Evolutionary conservation across 1,284 basidiomycete genomes (phyloP).

Genomic region (Blastosporella zonata): DNA sequence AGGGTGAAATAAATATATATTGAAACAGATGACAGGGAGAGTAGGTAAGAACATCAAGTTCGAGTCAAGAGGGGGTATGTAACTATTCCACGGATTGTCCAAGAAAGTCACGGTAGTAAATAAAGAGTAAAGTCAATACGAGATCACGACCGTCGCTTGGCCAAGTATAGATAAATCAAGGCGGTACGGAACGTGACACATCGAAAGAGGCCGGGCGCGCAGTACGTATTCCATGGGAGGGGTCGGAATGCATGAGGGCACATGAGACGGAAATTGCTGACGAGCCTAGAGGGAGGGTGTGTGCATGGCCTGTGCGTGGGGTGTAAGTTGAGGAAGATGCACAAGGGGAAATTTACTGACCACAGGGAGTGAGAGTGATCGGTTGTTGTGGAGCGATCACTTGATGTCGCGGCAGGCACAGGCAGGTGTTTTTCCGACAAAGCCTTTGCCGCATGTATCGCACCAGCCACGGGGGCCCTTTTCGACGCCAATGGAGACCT

Average conservation of each 20-base stretch:
- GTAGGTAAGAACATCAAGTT: neutral
- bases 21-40: neutral
- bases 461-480: slow-evolving; percentile 65
- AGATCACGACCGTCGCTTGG: slow-evolving; percentile 63
- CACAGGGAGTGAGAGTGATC: slow-evolving; percentile 18
- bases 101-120: neutral
- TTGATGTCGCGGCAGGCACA: slow-evolving; percentile 70
- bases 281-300: slow-evolving; percentile 16
- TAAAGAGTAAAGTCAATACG: slow-evolving; percentile 35
- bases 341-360: slow-evolving; percentile 12
- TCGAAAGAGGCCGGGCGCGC: slow-evolving; percentile 49
- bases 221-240: slow-evolving; percentile 36
- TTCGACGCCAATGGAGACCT: slow-evolving; percentile 60
- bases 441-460: slow-evolving; percentile 70
- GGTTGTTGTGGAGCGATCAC: slow-evolving; percentile 36
- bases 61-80: neutral
- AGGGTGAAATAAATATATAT: neutral
- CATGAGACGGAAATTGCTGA: slow-evolving; percentile 28
- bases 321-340: slow-evolving; percentile 10
- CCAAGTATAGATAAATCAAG: slow-evolving; percentile 39
- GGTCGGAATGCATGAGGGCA: slow-evolving; percentile 26
- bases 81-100: slow-evolving; percentile 3
- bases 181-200: slow-evolving; percentile 65
- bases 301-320: slow-evolving; percentile 12
- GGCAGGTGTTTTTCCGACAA: slow-evolving; percentile 50